Base-by-base conservation (phyloP, 106 monocot genomes). In the Dioscorea zingiberensis region DNA sequence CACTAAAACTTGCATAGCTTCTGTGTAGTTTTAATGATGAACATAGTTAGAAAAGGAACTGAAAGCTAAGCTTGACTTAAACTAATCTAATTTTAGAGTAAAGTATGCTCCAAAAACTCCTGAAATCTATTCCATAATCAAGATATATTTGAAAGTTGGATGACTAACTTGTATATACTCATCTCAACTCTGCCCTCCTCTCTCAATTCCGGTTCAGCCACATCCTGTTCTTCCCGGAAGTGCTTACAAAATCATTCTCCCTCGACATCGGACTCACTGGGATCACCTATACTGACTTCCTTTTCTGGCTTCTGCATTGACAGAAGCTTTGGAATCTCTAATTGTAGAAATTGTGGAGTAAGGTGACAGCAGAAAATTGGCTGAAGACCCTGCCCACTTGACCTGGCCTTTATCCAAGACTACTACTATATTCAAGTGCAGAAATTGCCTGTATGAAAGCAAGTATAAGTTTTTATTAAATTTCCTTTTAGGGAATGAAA, bases 381-480 rank as follows among this genome's bases (percentile, higher is more conserved):
- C 49, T 18, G 68, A 57, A 59, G 47, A 79, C 30, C 97, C 97
- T 79, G 55, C 53, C 97, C 97, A 98, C 38, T 83, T 92, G 29
- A 84, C 51, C 65, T 64, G 69, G 73, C 97, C 97, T 77, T 84
- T 92, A 54, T 92, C 92, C 97, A 98, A 84, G 61, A 86, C 21
- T 47, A 98, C 54, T 24, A 98, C 62, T 65, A 92, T 76, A 81
- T 98, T n/a, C 84, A 59, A 92, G 85, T 63, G 76, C 66, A 78
- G 85, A 77, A 77, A 98, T 92, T 38, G 92, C 97, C 97, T 98
- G 68, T 30, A 65, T 4, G n/a, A 47, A 70, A 61, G 71, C 28
- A 76, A 27, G 44, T 14, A 75, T 73, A 44, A 8, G 25, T 59
- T 18, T 25, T 15, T 54, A 27, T 22, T 47, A 53, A 17, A 25